A percentile compares a stretch with the other conserved stretches of the same genome.
These are phyloP conservation scores for Sesbania bispinosa DNA, from an alignment of 306 rosid species.

Conservation along the genomic window DNA sequence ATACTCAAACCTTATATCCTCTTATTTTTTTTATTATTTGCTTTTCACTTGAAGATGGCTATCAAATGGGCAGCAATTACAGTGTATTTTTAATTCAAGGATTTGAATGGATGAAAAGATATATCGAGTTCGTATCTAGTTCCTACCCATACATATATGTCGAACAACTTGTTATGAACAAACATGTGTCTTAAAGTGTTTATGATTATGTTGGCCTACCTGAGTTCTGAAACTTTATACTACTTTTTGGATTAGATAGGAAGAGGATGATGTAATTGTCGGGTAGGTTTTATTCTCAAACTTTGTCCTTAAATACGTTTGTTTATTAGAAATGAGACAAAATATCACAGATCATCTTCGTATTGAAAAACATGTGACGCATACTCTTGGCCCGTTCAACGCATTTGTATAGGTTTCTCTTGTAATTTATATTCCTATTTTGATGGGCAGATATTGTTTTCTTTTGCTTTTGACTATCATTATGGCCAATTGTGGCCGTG, in stretches of 20 bases:
- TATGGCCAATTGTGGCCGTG: conserved; percentile 21
- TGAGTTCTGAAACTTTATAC: not conserved
- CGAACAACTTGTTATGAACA: not conserved
- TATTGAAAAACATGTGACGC: conserved; percentile 25
- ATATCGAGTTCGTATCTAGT: conserved; percentile 22
- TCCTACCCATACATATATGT: not conserved
- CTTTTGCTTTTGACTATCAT: conserved; percentile 35
- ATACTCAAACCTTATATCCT: not conserved
- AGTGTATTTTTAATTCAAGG: conserved; percentile 3
- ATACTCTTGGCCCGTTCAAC: conserved; percentile 21
- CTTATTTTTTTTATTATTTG: not conserved
- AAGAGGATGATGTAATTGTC: conserved; percentile 25
- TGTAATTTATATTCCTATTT: conserved; percentile 9
- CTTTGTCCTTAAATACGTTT: conserved; percentile 13
- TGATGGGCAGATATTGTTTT: conserved; percentile 35
- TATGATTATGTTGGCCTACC: conserved; percentile 7
- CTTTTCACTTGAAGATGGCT: not conserved
- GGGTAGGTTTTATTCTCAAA: conserved; percentile 35
- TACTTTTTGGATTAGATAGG: conserved; percentile 16
- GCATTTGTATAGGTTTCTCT: conserved; percentile 24
- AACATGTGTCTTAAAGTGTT: not conserved
- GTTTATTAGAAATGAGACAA: conserved; percentile 18
- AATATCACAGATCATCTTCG: not conserved
- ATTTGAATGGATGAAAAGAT: conserved; percentile 22
- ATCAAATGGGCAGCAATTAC: not conserved